Percentiles rank a stretch among this genome's conserved stretches.
phyloP scores from a whole-genome alignment of 352 stramenopile genomes.

The Aphanomyces invadans region DNA sequence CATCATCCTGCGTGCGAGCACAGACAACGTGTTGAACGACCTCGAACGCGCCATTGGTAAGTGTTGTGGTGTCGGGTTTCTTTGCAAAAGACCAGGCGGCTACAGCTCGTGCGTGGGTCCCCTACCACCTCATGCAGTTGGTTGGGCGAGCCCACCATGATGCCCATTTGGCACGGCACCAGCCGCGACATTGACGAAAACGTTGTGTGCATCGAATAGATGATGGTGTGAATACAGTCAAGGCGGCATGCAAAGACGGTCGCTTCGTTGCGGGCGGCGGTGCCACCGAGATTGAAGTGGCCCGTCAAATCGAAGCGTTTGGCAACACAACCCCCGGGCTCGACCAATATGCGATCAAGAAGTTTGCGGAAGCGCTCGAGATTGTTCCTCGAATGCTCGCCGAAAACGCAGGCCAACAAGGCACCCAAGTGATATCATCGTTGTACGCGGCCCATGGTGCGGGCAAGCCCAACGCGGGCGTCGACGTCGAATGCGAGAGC shows the following conservation, averaged over 20 bases:
- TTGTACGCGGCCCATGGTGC: slow-evolving; percentile 92
- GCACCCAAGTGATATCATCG: slow-evolving; percentile 88
- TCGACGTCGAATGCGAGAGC: slow-evolving; percentile 88
- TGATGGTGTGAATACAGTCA: slow-evolving; percentile 96
- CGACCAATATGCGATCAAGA: slow-evolving; percentile 99
- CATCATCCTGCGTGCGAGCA: slow-evolving; percentile 91
- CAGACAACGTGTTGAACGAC: slow-evolving; percentile 96
- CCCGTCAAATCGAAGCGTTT: slow-evolving; percentile 90
- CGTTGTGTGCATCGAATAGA: slow-evolving; percentile 42
- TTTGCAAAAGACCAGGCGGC: too few species aligned
- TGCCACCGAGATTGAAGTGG: slow-evolving; percentile 95
- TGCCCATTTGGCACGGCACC: too few species aligned
- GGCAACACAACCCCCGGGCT: slow-evolving; percentile 94
- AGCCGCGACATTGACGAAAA: neutral
- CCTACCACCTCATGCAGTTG: too few species aligned
- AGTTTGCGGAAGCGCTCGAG: slow-evolving; percentile 98
- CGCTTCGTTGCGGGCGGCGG: slow-evolving; percentile 93
- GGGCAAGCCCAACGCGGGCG: slow-evolving; percentile 85
- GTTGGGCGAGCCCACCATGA: too few species aligned
- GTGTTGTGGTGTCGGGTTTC: too few species aligned
- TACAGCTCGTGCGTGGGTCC: too few species aligned
- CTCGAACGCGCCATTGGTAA: slow-evolving; percentile 92
- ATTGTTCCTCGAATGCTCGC: slow-evolving; percentile 96
- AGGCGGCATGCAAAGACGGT: slow-evolving; percentile 90
- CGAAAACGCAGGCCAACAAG: slow-evolving; percentile 96